phyloP scores from a whole-genome alignment of 306 rosid genomes.

The Hippophae rhamnoides region DNA sequence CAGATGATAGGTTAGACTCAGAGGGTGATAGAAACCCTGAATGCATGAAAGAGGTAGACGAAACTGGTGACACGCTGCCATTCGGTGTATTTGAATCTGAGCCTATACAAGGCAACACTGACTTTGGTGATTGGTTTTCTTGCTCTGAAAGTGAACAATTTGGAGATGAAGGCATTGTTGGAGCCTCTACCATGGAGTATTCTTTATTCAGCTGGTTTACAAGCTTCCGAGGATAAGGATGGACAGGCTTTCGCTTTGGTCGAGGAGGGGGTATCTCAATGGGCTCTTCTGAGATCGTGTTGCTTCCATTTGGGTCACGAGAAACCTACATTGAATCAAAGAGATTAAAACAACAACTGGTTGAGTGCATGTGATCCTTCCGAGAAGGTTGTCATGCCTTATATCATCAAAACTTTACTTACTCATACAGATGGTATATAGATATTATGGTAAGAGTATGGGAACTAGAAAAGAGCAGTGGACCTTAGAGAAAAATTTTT shows the following conservation, averaged over 20 bases:
- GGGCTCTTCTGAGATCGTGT: conserved; percentile 26
- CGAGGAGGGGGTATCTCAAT: conserved; percentile 87
- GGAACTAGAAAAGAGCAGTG: conserved; percentile 34
- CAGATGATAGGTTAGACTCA: conserved; percentile 27
- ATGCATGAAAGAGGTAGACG: conserved; percentile 33
- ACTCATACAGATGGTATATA: conserved; percentile 14
- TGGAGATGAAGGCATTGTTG: conserved; percentile 36
- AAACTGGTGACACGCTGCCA: conserved; percentile 46
- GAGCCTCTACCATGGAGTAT: conserved; percentile 23
- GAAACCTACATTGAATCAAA: conserved; percentile 31
- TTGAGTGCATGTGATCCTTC: conserved; percentile 6
- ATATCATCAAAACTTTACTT: conserved; percentile 14
- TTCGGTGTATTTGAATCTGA: conserved; percentile 46
- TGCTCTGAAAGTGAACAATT: conserved; percentile 38
- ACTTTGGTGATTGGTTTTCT: conserved; percentile 63
- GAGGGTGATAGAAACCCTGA: conserved; percentile 13
- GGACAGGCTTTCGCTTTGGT: conserved; percentile 73
- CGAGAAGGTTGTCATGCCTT: conserved; percentile 20
- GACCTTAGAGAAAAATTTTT: conserved; percentile 90
- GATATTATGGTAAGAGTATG: conserved; percentile 25
- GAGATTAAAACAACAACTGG: conserved; percentile 14
- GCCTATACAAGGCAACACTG: conserved; percentile 40
- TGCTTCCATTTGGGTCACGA: conserved; percentile 35
- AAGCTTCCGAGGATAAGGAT: conserved; percentile 81
- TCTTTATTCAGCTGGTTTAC: conserved; percentile 27